Base-by-base conservation (phyloP, 2,329 filamentous ascomycete genomes). In the Aspergillus amoenus region DNA sequence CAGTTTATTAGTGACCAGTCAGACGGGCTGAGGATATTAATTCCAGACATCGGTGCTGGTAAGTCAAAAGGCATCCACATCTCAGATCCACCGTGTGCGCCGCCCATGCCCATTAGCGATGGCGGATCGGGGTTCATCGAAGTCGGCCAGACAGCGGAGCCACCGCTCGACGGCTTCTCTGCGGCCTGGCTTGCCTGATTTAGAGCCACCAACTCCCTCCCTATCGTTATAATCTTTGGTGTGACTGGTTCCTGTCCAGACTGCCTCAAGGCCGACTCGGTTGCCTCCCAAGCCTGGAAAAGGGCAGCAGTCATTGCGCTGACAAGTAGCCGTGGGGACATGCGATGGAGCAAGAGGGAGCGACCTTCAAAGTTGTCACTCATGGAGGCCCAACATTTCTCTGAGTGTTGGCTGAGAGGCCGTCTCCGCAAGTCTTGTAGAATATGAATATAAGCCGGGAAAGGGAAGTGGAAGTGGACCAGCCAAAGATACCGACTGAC, bases 381-480 rank as follows among this genome's bases (percentile, higher is more conserved):
- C 74, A 83, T 77, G 1, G 69, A 54, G 7, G 74, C 61, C 81
- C 81, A 84, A 4, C 72, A 71, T 4, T 62, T 49, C 12, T 68
- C 58, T 1, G 78, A 73, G 3, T 76, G 65, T 3, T 64, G 52
- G 4, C 65, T 60, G 6, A 63, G 44, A 13, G 80, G 79, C 9
- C 74, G 69, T 32, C 59, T 68, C 41, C 65, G 70, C 34, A 83
- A 56, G 27, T 80, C 73, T 58, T 81, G 73, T 0, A 76, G 58
- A 6, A 81, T 60, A 43, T 81, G 74, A 11, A 81, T 68, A 59
- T 81, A 82, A 2, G 78, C 79, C 0, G 76, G 75, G 43, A 82
- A 77, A 0, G 81, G 81, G 55, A 83, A 82, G 61, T 82, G 65
- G 22, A 74, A 68, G 4, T 74, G 66, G 2, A 71, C 52, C 1